Evolutionary conservation across 345 rosid species (phyloP).

Genomic region (Fremontodendron californicum): DNA sequence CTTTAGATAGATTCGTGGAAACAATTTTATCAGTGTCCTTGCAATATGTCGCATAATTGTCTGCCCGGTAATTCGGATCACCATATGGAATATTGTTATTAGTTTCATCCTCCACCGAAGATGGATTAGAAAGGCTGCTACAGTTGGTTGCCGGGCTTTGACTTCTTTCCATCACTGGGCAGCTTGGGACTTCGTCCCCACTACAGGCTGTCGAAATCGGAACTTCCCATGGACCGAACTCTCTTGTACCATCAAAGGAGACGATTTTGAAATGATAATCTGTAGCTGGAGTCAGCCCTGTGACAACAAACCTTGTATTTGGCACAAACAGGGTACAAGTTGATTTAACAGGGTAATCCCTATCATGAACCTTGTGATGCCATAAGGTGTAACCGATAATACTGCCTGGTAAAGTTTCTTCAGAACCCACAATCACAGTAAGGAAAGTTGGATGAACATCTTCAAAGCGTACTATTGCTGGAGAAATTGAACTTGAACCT

Average conservation of each 20-base stretch:
- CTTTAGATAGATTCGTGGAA: conserved; percentile 28
- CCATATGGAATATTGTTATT: conserved; percentile 40
- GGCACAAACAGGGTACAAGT: conserved; percentile 64
- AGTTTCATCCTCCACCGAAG: conserved; percentile 82
- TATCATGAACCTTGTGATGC: conserved; percentile 62
- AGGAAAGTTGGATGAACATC: conserved; percentile 60
- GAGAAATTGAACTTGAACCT: conserved; percentile 31
- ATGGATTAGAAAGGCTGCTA: conserved; percentile 82
- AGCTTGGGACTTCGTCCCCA: conserved; percentile 42
- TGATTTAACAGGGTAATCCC: conserved; percentile 54
- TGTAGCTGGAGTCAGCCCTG: conserved; percentile 60
- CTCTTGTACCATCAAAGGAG: conserved; percentile 44
- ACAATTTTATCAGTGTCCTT: conserved; percentile 35
- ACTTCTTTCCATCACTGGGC: conserved; percentile 59
- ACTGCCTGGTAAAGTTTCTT: conserved; percentile 35
- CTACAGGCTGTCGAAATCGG: conserved; percentile 32
- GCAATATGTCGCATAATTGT: conserved; percentile 32
- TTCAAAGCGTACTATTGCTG: conserved; percentile 57
- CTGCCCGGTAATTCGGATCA: conserved; percentile 43
- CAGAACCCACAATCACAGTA: conserved; percentile 49
- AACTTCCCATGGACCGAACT: conserved; percentile 51
- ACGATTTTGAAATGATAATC: conserved; percentile 67
- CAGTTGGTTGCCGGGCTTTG: conserved; percentile 87
- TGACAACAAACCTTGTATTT: conserved; percentile 55
- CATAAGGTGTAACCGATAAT: conserved; percentile 59